Conservation (phyloP, 108 stramenopile species). For the Cyclotella atomus region DNA sequence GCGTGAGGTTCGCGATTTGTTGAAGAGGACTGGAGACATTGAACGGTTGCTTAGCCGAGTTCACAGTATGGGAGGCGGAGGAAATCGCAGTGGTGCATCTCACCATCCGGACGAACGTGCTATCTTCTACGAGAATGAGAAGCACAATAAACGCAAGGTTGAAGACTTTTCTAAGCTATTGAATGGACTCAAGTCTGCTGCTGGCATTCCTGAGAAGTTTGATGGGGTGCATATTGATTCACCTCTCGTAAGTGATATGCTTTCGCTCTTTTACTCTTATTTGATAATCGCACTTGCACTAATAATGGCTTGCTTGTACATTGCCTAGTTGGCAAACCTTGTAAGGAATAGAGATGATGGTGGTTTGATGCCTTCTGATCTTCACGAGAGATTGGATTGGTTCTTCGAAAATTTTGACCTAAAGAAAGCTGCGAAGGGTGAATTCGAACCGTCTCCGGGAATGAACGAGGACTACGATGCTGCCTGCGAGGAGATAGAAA, state of each 20-base stretch:
- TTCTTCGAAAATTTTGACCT: slow-evolving; percentile 95
- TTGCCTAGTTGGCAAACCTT: slow-evolving; percentile 59
- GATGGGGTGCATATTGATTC: slow-evolving; percentile 69
- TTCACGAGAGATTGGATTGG: slow-evolving; percentile 83
- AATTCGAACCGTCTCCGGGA: slow-evolving; percentile 89
- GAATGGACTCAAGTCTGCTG: slow-evolving; percentile 68
- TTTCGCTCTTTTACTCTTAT: neutral
- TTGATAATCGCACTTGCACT: neutral
- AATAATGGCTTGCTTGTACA: neutral
- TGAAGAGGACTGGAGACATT: slow-evolving; percentile 90
- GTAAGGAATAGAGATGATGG: slow-evolving; percentile 74
- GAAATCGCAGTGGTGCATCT: too few species aligned
- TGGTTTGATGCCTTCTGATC: slow-evolving; percentile 85
- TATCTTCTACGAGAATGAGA: slow-evolving; percentile 91
- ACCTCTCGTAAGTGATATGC: slow-evolving; percentile 40
- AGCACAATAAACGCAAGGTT: slow-evolving; percentile 95
- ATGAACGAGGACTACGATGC: slow-evolving; percentile 91
- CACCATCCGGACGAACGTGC: slow-evolving; percentile 95
- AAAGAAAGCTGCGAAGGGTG: slow-evolving; percentile 80
- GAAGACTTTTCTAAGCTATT: slow-evolving; percentile 85
- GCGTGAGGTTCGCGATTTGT: slow-evolving; percentile 64
- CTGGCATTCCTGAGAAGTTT: slow-evolving; percentile 82
- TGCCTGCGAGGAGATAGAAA: slow-evolving; percentile 80
- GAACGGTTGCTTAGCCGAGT: slow-evolving; percentile 93
- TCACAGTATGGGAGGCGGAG: slow-evolving; percentile 89